phyloP scores from a whole-genome alignment of 108 stramenopile species.

The Cylindrotheca closterium region DNA sequence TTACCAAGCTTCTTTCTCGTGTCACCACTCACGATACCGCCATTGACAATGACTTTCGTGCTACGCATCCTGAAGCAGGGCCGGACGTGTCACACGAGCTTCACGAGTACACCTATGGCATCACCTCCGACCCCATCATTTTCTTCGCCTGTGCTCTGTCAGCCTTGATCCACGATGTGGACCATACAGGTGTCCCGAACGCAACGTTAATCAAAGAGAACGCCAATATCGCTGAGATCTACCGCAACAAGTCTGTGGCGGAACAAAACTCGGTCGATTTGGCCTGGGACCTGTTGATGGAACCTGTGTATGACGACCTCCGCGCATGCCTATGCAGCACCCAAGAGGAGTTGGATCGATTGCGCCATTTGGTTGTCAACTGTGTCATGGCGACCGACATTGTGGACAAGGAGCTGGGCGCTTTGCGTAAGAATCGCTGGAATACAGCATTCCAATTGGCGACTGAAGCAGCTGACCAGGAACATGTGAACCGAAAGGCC shows the following conservation, averaged over 20 bases:
- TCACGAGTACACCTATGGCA: conserved; percentile 15
- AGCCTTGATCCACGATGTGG: conserved; percentile 33
- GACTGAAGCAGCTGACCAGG: conserved; percentile 32
- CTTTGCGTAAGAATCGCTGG: too few relatives aligned
- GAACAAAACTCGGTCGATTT: conserved; percentile 41
- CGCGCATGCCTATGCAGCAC: conserved; percentile 28
- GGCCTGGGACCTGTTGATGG: conserved; percentile 45
- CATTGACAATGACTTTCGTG: conserved; percentile 11
- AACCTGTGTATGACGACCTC: conserved; percentile 29
- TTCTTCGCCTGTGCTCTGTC: conserved; percentile 15
- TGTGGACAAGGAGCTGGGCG: too few relatives aligned
- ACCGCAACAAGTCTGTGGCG: conserved; percentile 36
- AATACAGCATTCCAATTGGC: conserved; percentile 24
- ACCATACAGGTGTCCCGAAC: conserved; percentile 49
- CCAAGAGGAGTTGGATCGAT: conserved; percentile 23
- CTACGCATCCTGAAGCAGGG: background rate
- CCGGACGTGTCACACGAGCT: background rate
- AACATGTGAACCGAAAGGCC: too few relatives aligned
- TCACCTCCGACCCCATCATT: conserved; percentile 19
- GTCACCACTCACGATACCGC: conserved; percentile 12
- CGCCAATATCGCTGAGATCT: conserved; percentile 16
- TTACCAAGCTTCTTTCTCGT: conserved; percentile 7
- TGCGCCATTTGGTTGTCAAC: conserved; percentile 41
- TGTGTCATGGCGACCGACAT: too few relatives aligned
- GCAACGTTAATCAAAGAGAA: conserved; percentile 39